A percentile compares a stretch with the other conserved stretches of the same genome.
These are phyloP conservation scores for Cnidoscolus chayamansa DNA, from an alignment of 441 rosid species.

Conservation along the genomic window DNA sequence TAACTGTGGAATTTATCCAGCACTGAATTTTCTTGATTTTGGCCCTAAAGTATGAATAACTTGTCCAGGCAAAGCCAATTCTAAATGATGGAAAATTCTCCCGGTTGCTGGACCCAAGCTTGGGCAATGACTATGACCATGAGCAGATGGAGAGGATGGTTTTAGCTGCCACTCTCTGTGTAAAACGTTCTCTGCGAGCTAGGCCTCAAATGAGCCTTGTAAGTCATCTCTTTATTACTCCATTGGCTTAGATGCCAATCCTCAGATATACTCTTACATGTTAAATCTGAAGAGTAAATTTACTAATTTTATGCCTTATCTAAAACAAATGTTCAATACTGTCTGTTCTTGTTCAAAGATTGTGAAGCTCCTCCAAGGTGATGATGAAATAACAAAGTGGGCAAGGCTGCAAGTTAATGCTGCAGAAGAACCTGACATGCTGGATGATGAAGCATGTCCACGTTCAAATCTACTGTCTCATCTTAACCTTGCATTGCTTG, in stretches of 20 bases:
- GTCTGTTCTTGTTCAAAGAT: slow-evolving; percentile 37
- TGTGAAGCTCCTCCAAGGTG: slow-evolving; percentile 75
- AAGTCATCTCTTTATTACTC: slow-evolving; percentile 21
- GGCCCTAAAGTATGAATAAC: not conserved
- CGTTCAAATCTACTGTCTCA: slow-evolving; percentile 62
- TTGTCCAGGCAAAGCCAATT: slow-evolving; percentile 71
- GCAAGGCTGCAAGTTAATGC: slow-evolving; percentile 55
- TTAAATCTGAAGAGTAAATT: too few relatives aligned
- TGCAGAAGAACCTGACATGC: slow-evolving; percentile 35
- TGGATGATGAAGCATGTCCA: slow-evolving; percentile 47
- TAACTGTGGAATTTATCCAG: not conserved
- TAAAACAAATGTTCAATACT: not conserved
- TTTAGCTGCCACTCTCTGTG: slow-evolving; percentile 82
- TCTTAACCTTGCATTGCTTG: slow-evolving; percentile 77
- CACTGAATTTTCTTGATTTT: not conserved
- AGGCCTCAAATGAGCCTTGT: slow-evolving; percentile 76
- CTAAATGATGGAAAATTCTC: slow-evolving; percentile 57
- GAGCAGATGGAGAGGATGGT: slow-evolving; percentile 65
- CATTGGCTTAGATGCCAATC: not conserved
- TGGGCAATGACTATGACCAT: slow-evolving; percentile 43
- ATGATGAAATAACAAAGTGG: slow-evolving; percentile 64
- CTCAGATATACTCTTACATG: too few relatives aligned
- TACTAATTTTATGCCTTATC: too few relatives aligned
- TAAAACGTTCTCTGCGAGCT: slow-evolving; percentile 50
- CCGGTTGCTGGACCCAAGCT: slow-evolving; percentile 66